Evolutionary conservation across 306 rosid genomes (phyloP).

Genomic region (Castanospermum australe): DNA sequence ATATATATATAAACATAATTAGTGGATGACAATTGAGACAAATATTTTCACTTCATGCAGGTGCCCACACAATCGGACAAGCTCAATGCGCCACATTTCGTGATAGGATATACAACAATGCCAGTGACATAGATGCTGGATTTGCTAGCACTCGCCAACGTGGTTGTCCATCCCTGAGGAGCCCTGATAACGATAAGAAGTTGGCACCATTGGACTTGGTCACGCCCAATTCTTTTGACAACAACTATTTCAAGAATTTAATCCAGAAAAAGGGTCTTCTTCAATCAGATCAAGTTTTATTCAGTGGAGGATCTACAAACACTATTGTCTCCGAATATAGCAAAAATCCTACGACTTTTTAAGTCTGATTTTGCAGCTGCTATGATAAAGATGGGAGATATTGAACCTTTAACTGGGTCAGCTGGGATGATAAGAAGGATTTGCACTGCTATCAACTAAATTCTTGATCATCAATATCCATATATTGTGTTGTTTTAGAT

Average conservation of each 20-base stretch:
- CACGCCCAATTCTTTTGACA: constrained; percentile 59
- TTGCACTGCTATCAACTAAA: constrained; percentile 24
- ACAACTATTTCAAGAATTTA: constrained; percentile 55
- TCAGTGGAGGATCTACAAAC: constrained; percentile 36
- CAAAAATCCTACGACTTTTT: constrained; percentile 28
- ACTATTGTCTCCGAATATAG: constrained; percentile 29
- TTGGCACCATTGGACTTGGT: constrained; percentile 58
- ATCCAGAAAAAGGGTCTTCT: constrained; percentile 61
- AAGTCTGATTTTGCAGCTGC: constrained; percentile 42
- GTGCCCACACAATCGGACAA: constrained; percentile 58
- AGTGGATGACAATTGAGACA: background rate
- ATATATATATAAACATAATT: too few relatives aligned
- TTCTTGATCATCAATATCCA: too few relatives aligned
- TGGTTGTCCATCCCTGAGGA: constrained; percentile 31
- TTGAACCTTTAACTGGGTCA: constrained; percentile 15
- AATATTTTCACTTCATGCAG: background rate
- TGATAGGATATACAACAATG: constrained; percentile 45
- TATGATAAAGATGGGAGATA: constrained; percentile 45
- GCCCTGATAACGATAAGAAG: constrained; percentile 14
- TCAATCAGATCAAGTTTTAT: constrained; percentile 43
- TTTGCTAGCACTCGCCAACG: constrained; percentile 49
- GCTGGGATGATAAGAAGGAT: constrained; percentile 30
- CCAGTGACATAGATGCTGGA: constrained; percentile 48
- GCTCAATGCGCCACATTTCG: constrained; percentile 55
- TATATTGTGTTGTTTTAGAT: too few relatives aligned